Evolutionary conservation across 2,329 filamentous ascomycete genomes (phyloP).

Genomic region (Botrytis galanthina): DNA sequence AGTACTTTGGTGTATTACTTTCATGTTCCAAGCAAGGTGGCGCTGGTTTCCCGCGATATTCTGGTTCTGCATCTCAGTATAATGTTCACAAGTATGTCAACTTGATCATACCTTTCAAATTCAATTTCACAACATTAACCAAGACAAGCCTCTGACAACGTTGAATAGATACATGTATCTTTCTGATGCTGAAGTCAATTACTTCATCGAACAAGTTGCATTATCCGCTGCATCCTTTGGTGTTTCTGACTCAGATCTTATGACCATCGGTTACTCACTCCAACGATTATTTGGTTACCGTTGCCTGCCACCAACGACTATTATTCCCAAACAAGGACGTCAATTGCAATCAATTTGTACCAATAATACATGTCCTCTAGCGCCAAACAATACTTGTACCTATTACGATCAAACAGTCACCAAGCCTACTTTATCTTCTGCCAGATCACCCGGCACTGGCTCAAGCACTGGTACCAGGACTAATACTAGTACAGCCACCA

Average conservation of each 20-base stretch:
- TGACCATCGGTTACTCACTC: constrained; percentile 49
- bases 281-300: constrained; percentile 50
- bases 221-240: constrained; percentile 57
- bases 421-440: constrained; percentile 17
- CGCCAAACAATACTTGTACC: constrained; percentile 47
- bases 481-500: neutral
- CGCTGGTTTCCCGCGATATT: constrained; percentile 50
- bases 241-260: constrained; percentile 53
- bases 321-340: constrained; percentile 46
- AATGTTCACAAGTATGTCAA: constrained; percentile 48
- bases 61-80: constrained; percentile 48
- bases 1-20: constrained; percentile 59
- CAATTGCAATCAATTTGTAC: constrained; percentile 58
- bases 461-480: neutral
- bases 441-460: neutral
- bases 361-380: constrained; percentile 48
- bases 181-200: constrained; percentile 49
- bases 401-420: constrained; percentile 40
- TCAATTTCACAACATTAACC: neutral
- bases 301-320: constrained; percentile 48
- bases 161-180: constrained; percentile 53
- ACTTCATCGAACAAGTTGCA: constrained; percentile 60
- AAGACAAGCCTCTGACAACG: constrained; percentile 11
- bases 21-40: constrained; percentile 53
- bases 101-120: neutral